Evolutionary conservation across 441 rosid species (phyloP), one percentile per base, ranked within the genome.

Genomic region (Erysimum pusillum): DNA sequence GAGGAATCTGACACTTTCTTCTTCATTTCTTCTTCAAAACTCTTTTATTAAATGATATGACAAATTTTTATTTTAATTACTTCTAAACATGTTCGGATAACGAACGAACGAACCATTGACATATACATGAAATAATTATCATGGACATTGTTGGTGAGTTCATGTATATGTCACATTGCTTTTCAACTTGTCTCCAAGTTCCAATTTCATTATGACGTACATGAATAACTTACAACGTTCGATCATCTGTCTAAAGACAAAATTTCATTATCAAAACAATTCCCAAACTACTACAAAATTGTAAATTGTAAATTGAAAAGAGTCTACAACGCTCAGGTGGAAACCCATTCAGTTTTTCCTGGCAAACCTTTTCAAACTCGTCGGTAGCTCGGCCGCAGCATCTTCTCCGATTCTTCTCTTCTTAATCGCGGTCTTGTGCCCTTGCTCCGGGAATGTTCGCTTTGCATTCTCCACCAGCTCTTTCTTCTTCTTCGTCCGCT

Each of bases 391-490:
- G 0, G 65, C 81, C 70, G 79, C 93, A 13, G 58, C 80, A 72
- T 83, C 92, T 80, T 78, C 77, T 0, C 83, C 63, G 7, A 73
- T 45, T 67, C 84, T 91, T 75, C 80, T 93, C 83, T 87, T 93
- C 91, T 86, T 90, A 7, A 54, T 66, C 9, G 83, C 80, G 5
- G 59, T 83, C 32, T 77, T 69, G 71, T 49, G 59, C 36, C 63
- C 81, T 56, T 87, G 86, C 63, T 91, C 98, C 68, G 88, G 62
- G 87, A 89, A 89, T 15, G 91, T 92, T 66, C 89, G 81, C 84
- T 91, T 95, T 2, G 83, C 87, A 14, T 48, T 86, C 22, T 71
- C 83, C 22, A 90, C 74, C 46, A 83, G 11, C 56, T 90, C 95
- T 77, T 87, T 83, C 71, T 75, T 88, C 88, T 91, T 93, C 87